Percentiles rank a stretch among this genome's conserved stretches.
phyloP scores from a whole-genome alignment of 2,329 filamentous ascomycete species.

The Ascochyta pisi region DNA sequence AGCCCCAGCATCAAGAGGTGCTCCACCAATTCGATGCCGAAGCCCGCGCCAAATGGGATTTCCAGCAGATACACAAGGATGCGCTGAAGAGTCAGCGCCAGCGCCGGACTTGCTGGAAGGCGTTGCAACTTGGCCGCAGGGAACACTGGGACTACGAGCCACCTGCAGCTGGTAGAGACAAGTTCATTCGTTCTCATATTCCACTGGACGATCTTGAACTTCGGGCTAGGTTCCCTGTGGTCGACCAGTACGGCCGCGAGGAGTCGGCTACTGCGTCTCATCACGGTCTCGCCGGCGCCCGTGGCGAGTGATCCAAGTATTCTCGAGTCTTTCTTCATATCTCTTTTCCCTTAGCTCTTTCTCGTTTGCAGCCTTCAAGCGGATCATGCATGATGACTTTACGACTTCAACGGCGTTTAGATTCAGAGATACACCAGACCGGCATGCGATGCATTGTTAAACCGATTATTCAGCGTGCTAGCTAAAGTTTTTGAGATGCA shows the following conservation, averaged over 20 bases:
- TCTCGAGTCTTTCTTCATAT: not conserved
- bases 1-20: conserved; percentile 49
- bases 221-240: conserved; percentile 72
- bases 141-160: conserved; percentile 89
- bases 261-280: conserved; percentile 42
- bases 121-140: conserved; percentile 68
- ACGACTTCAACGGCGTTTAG: conserved; percentile 9
- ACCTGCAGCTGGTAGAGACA: conserved; percentile 69
- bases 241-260: conserved; percentile 54
- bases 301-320: conserved; percentile 35
- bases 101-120: conserved; percentile 78
- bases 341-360: not conserved
- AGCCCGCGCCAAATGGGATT: conserved; percentile 78
- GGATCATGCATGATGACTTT: not conserved
- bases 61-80: conserved; percentile 75
- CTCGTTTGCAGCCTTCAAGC: conserved; percentile 1
- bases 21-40: conserved; percentile 73
- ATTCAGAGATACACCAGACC: not conserved
- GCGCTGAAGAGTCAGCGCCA: conserved; percentile 81
- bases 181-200: conserved; percentile 81
- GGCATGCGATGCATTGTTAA: not conserved
- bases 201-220: conserved; percentile 82
- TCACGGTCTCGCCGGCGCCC: conserved; percentile 46
- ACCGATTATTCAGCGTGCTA: not conserved
- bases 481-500: not conserved